Evolutionary conservation across 2,329 filamentous ascomycete genomes (phyloP), one percentile per base, ranked within the genome.

Genomic region (Monosporascus sp.): DNA sequence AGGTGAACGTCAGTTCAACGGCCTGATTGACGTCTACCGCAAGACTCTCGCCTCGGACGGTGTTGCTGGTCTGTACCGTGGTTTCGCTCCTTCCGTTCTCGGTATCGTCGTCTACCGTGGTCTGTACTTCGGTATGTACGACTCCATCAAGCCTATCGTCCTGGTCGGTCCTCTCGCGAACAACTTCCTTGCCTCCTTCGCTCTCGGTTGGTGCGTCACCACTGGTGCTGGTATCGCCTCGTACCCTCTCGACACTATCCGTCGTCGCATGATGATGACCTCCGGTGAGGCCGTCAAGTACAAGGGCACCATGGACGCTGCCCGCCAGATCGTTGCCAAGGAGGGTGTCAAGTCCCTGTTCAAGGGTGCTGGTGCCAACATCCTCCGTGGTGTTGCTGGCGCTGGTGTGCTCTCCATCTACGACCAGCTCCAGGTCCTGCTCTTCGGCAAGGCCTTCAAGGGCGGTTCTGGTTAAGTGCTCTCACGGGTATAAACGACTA

Each of bases 121-220:
- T 97, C 91, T 99, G 71, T 99, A 99, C 92, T 99, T 99, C 89
- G 94, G 94, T 77, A 89, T 99, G 89, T 99, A 99, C 91, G 94
- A 99, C 84, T 99, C 94, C 69, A 87, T 99, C 86, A 99, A 99
- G 91, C 94, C 94, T 70, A 90, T 97, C 73, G 78, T 97, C 79
- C 91, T 99, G 65, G 85, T 88, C 75, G 94, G 94, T 76, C 61
- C 75, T 77, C 91, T 99, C 70, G 86, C 91, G 81, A 92, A 92
- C 82, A 97, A 93, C 90, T 99, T 99, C 92, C 82, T 99, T 72
- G 94, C 94, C 77, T 99, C 94, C 67, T 99, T 99, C 91, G 73
- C 85, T 74, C 94, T 99, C 79, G 94, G 94, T 76, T 99, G 94
- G 94, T 82, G 84, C 79, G 94, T 99, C 85, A 99, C 94, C 82